Base-by-base conservation (phyloP, 257 asterid species). In the Przewalskia tangutica region DNA sequence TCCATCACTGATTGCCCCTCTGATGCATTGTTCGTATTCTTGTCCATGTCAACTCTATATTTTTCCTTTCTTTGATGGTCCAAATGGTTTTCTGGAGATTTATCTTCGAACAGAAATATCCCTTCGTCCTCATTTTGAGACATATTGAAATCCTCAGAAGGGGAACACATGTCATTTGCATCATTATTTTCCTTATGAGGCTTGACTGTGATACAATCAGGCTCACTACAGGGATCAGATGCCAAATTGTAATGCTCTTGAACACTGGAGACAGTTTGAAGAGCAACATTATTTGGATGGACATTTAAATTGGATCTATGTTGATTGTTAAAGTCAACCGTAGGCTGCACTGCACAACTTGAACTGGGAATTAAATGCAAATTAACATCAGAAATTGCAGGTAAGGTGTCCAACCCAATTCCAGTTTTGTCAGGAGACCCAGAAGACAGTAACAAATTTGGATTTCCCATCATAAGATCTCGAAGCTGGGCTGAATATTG, bases 401-500 rank as follows among this genome's bases (percentile, higher is more conserved):
- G 79, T 38, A 70, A 54, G 77, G 76, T 53, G 56, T 83, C 70
- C 59, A 89, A 48, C 44, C 82, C 85, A 67, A 77, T 79, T 84
- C 80, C 89, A 81, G 13, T 48, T 17, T 77, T 46, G 12, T 80
- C 86, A 58, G 66, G 79, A 79, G 73, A 53, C 18, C 83, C 77
- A 23, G n/a, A 46, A 54, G 89, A 34, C 82, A 78, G 84, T 64
- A 89, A 79, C 50, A 84, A 32, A 83, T 82, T 82, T 79, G 92
- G 86, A 75, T 87, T 86, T 83, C 87, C 88, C 88, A 87, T 89
- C 92, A 89, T 89, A 76, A 79, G 68, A 64, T 81, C 77, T 79
- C 88, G 89, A 76, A 89, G 87, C 79, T 89, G 92, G 12, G 90
- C 82, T 40, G 92, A 89, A 63, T 77, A 89, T 8, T 85, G 82